Evolutionary conservation across 1,284 basidiomycete genomes (phyloP).

Genomic region (Rhizopogon hawkerae): DNA sequence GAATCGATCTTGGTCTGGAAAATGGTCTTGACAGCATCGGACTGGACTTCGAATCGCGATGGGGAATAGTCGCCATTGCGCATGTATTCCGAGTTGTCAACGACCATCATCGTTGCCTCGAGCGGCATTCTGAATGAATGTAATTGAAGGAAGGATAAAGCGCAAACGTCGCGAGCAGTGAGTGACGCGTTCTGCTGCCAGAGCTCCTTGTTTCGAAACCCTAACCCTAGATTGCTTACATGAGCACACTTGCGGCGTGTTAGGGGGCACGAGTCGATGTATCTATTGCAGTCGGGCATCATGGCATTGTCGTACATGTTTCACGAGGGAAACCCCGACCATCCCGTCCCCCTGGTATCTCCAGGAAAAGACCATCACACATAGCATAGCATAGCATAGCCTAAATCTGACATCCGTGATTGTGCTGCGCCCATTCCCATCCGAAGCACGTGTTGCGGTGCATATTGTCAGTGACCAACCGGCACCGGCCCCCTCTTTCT

Average conservation of each 20-base stretch:
- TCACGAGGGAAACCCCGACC: no score
- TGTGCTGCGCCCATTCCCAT: no score
- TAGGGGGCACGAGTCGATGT: no score
- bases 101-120: constrained; percentile 88
- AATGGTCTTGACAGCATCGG: constrained; percentile 85
- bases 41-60: constrained; percentile 82
- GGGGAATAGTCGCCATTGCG: constrained; percentile 93
- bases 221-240: constrained; percentile 1
- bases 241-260: no score
- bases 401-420: no score
- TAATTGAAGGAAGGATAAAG: constrained; percentile 27
- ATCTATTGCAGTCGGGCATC: no score
- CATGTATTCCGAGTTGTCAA: constrained; percentile 95
- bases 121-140: constrained; percentile 71
- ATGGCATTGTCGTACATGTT: no score
- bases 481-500: neutral
- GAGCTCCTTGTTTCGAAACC: constrained; percentile 7
- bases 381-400: no score
- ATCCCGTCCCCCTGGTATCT: no score
- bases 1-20: constrained; percentile 92
- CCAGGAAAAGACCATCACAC: no score
- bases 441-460: neutral
- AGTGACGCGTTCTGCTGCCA: constrained; percentile 17
- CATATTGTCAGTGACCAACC: neutral
- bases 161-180: constrained; percentile 14